Percentiles rank a stretch among this genome's conserved stretches.
These are phyloP conservation scores for Eimeria tenella DNA, from an alignment of 169 alveolate genomes.

Conservation along the genomic window DNA sequence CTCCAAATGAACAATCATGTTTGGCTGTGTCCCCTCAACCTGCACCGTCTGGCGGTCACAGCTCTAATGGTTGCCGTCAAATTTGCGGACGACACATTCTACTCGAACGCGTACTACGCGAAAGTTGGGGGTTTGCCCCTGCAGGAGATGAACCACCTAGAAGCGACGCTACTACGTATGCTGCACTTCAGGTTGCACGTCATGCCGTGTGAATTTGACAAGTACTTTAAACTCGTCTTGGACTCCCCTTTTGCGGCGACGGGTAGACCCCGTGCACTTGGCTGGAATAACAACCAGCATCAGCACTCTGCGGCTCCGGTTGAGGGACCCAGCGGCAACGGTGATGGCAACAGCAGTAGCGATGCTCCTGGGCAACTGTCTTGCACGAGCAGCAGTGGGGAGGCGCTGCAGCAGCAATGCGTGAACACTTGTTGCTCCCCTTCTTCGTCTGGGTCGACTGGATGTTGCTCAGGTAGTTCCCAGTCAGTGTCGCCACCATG, in stretches of 20 bases:
- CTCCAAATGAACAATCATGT: slow-evolving; percentile 79
- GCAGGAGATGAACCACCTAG: slow-evolving; percentile 87
- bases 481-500: slow-evolving; percentile 53
- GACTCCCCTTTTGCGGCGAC: slow-evolving; percentile 42
- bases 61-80: slow-evolving; percentile 86
- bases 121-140: slow-evolving; percentile 87
- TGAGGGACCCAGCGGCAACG: slow-evolving; percentile 10
- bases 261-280: slow-evolving; percentile 9
- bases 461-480: slow-evolving; percentile 50
- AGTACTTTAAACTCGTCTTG: slow-evolving; percentile 26
- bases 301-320: slow-evolving; percentile 1
- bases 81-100: slow-evolving; percentile 87
- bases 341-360: slow-evolving; percentile 17
- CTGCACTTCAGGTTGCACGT: slow-evolving; percentile 86
- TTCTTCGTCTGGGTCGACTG: slow-evolving; percentile 46
- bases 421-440: slow-evolving; percentile 55
- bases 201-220: slow-evolving; percentile 81
- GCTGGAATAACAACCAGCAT: slow-evolving; percentile 5
- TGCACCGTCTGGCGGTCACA: slow-evolving; percentile 87
- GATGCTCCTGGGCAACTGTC: background rate
- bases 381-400: slow-evolving; percentile 37
- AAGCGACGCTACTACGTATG: slow-evolving; percentile 82
- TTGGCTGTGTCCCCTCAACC: slow-evolving; percentile 79
- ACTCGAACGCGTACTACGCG: slow-evolving; percentile 86
- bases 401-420: slow-evolving; percentile 62